phyloP scores from a whole-genome alignment of 2,329 filamentous ascomycete genomes.

The Paraphaeosphaeria minitans region DNA sequence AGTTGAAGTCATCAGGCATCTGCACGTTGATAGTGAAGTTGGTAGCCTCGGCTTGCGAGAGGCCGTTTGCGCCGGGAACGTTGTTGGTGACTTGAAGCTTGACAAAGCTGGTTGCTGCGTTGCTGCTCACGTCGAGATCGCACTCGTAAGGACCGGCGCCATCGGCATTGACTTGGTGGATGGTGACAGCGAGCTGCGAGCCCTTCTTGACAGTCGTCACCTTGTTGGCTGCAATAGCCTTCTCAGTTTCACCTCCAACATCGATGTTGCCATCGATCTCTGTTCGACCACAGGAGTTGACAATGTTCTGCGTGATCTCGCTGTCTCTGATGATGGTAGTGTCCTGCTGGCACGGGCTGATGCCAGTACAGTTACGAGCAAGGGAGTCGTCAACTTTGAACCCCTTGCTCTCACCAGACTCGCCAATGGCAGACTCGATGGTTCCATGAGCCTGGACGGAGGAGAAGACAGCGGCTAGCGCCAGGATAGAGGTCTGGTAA shows the following conservation, averaged over 20 bases:
- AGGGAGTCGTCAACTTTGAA: slow-evolving; percentile 41
- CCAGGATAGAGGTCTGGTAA: slow-evolving; percentile 31
- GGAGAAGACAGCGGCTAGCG: slow-evolving; percentile 37
- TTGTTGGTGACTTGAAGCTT: slow-evolving; percentile 63
- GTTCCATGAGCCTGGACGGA: slow-evolving; percentile 40
- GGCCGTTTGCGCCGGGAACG: slow-evolving; percentile 62
- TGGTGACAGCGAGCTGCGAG: slow-evolving; percentile 40
- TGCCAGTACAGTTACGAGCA: slow-evolving; percentile 46
- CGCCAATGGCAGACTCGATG: slow-evolving; percentile 36
- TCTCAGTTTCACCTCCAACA: slow-evolving; percentile 47
- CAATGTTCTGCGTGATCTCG: slow-evolving; percentile 46
- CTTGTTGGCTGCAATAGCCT: slow-evolving; percentile 38
- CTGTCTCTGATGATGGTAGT: slow-evolving; percentile 44
- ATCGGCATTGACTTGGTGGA: slow-evolving; percentile 68
- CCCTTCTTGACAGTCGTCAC: slow-evolving; percentile 36
- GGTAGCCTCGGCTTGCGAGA: slow-evolving; percentile 61
- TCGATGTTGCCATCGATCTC: slow-evolving; percentile 47
- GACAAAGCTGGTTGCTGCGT: slow-evolving; percentile 51
- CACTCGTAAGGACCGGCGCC: slow-evolving; percentile 69
- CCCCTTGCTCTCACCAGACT: slow-evolving; percentile 37
- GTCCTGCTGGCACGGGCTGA: slow-evolving; percentile 47
- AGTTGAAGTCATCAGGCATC: slow-evolving; percentile 61
- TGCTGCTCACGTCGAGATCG: slow-evolving; percentile 65
- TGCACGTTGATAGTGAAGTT: slow-evolving; percentile 64
- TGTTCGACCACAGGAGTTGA: slow-evolving; percentile 45